phyloP scores from a whole-genome alignment of 2,329 filamentous ascomycete genomes.

The Beauveria sp. region DNA sequence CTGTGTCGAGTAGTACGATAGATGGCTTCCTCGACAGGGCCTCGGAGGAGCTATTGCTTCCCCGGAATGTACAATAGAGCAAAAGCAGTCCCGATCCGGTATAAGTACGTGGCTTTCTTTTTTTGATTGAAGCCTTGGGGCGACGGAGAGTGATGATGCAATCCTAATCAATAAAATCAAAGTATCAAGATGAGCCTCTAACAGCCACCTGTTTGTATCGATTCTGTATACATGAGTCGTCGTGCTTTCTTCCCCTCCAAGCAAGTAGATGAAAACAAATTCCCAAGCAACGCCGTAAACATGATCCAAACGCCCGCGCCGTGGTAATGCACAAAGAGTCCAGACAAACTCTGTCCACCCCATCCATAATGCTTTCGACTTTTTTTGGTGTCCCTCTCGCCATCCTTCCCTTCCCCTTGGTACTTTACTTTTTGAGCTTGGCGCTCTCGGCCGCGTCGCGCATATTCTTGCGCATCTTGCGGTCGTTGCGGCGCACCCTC shows the following conservation, averaged over 20 bases:
- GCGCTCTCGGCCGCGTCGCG: constrained; percentile 31
- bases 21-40: neutral
- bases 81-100: neutral
- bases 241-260: neutral
- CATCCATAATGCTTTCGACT: neutral
- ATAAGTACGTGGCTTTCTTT: neutral
- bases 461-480: constrained; percentile 61
- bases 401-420: neutral
- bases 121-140: neutral
- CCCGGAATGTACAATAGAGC: constrained; percentile 2
- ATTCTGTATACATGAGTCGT: neutral
- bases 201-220: neutral
- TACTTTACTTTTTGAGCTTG: constrained; percentile 3
- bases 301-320: constrained; percentile 11
- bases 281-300: neutral
- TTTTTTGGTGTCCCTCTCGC: neutral
- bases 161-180: neutral
- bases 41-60: neutral
- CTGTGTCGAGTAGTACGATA: neutral
- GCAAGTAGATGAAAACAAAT: neutral
- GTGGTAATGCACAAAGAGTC: neutral
- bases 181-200: neutral
- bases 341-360: neutral
- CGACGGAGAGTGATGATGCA: neutral
- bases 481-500: constrained; percentile 62